These are phyloP conservation scores for Allomyces arbusculus DNA, from an alignment of 192 early-diverging fungal genomes.

Conservation along the genomic window DNA sequence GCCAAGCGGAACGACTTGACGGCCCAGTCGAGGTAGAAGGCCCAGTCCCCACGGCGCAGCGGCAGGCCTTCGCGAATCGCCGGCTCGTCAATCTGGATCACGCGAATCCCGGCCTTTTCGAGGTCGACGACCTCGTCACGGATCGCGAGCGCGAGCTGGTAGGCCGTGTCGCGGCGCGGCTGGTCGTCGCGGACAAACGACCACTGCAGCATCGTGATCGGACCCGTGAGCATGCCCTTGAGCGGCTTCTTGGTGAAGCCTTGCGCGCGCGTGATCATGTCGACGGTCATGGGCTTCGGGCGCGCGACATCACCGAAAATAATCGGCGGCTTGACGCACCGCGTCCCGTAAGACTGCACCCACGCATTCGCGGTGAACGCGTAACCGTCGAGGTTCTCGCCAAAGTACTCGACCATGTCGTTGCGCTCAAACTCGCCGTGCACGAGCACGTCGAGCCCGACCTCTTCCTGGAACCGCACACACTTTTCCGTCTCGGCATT, in stretches of 20 bases:
- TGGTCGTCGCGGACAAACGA: conserved; percentile 97
- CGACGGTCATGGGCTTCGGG: conserved; percentile 80
- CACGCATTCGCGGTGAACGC: conserved; percentile 90
- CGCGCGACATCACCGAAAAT: conserved; percentile 93
- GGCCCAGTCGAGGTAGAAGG: conserved; percentile 84
- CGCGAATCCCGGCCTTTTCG: conserved; percentile 73
- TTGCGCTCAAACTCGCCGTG: conserved; percentile 97
- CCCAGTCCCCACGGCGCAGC: conserved; percentile 66
- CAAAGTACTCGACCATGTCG: conserved; percentile 95
- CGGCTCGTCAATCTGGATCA: conserved; percentile 97
- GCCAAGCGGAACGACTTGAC: conserved; percentile 80
- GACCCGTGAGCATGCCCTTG: conserved; percentile 99
- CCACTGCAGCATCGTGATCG: conserved; percentile 95
- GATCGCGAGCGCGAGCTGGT: conserved; percentile 83
- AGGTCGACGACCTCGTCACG: conserved; percentile 90
- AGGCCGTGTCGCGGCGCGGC: conserved; percentile 56
- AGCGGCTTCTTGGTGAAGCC: conserved; percentile 69
- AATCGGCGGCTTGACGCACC: conserved; percentile 91
- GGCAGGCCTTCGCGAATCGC: conserved; percentile 97
- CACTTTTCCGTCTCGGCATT: conserved; percentile 64
- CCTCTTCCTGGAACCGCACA: conserved; percentile 72
- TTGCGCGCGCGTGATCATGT: conserved; percentile 67
- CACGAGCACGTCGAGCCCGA: conserved; percentile 84
- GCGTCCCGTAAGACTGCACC: conserved; percentile 92
- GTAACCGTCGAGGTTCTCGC: conserved; percentile 80